phyloP scores from a whole-genome alignment of 1,284 basidiomycete genomes.

The Cerrena zonata region DNA sequence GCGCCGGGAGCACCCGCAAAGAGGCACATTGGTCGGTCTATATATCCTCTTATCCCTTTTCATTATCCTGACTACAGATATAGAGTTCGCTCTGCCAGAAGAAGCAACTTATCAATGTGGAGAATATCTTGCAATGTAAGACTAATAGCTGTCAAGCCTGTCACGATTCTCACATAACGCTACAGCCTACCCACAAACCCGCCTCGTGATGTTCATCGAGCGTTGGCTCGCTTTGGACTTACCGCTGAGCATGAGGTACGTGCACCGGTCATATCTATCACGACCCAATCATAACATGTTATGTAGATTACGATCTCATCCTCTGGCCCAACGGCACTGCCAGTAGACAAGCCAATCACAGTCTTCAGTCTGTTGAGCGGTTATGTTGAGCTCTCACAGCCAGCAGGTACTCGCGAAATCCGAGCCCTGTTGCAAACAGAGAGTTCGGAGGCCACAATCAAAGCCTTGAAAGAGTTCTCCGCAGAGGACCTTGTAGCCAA shows the following conservation, averaged over 20 bases:
- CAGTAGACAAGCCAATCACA: conserved; percentile 33
- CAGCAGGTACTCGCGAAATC: conserved; percentile 37
- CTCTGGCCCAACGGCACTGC: conserved; percentile 37
- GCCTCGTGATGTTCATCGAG: conserved; percentile 34
- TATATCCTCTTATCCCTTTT: conserved; percentile 13
- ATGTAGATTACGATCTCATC: conserved; percentile 35
- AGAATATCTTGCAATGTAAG: conserved; percentile 46
- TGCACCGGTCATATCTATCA: not conserved
- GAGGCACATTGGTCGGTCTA: conserved; percentile 34
- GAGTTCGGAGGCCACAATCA: conserved; percentile 16
- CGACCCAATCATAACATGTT: not conserved
- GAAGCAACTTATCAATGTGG: conserved; percentile 35
- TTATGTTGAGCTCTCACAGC: conserved; percentile 46
- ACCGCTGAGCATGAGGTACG: conserved; percentile 39
- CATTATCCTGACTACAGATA: conserved; percentile 19
- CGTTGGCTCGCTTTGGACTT: conserved; percentile 35
- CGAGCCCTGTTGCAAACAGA: conserved; percentile 20
- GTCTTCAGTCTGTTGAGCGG: conserved; percentile 36
- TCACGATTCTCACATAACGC: not conserved
- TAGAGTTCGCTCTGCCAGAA: conserved; percentile 39
- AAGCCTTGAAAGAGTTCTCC: conserved; percentile 28
- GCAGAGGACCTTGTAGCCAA: conserved; percentile 31
- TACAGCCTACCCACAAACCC: conserved; percentile 39
- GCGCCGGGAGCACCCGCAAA: conserved; percentile 35
- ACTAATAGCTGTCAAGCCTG: not conserved